These are phyloP conservation scores for Cocos nucifera DNA, from an alignment of 176 grass and related monocot species.

Conservation along the genomic window DNA sequence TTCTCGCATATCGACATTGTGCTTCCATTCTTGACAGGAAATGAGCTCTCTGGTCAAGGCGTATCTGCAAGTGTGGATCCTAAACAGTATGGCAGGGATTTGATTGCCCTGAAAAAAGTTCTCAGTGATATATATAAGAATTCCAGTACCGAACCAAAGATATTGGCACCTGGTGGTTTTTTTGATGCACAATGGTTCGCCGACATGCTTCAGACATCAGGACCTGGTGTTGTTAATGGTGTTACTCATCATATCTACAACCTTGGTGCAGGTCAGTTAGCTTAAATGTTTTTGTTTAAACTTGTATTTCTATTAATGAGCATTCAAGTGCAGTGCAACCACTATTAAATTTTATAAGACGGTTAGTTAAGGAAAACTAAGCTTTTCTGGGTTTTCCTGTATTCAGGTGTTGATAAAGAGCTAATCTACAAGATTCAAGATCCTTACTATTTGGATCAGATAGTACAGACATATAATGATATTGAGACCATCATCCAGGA, in stretches of 20 bases:
- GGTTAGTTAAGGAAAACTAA: not conserved
- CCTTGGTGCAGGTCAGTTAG: slow-evolving; percentile 33
- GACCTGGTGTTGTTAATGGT: slow-evolving; percentile 33
- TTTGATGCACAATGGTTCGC: slow-evolving; percentile 43
- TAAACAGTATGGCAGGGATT: slow-evolving; percentile 32
- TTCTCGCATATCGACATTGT: too few relatives aligned
- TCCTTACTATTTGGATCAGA: slow-evolving; percentile 30
- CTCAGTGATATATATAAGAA: slow-evolving; percentile 24
- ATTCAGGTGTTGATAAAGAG: slow-evolving; percentile 32
- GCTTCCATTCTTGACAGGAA: slow-evolving; percentile 19
- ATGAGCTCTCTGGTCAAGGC: slow-evolving; percentile 45
- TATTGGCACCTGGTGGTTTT: slow-evolving; percentile 45
- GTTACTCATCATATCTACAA: slow-evolving; percentile 68
- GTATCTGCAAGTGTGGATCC: slow-evolving; percentile 34
- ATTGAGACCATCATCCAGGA: slow-evolving; percentile 21
- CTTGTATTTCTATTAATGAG: too few relatives aligned
- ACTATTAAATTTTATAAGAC: too few relatives aligned
- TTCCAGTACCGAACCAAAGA: slow-evolving; percentile 17
- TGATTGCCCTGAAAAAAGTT: slow-evolving; percentile 24
- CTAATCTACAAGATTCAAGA: slow-evolving; percentile 33
- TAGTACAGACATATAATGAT: slow-evolving; percentile 22
- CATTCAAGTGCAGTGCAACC: too few relatives aligned
- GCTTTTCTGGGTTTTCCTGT: not conserved
- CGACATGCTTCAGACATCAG: slow-evolving; percentile 42
- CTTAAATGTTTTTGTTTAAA: not conserved